These are phyloP conservation scores for Jamesozyma lodderae DNA, from an alignment of 805 yeast species.

Conservation along the genomic window DNA sequence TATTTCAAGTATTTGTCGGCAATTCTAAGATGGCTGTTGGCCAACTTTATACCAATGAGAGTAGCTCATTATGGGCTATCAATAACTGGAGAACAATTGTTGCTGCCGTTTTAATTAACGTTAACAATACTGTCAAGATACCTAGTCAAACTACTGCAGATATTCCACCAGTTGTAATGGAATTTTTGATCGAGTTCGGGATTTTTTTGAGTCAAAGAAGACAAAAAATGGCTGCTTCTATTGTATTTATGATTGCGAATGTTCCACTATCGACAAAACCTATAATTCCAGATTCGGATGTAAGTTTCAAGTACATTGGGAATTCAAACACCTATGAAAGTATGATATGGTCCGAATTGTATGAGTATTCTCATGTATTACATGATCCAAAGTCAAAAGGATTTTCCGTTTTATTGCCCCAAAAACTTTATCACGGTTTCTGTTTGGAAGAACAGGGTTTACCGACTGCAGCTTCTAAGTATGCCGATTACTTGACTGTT, in stretches of 20 bases:
- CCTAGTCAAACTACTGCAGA: background rate
- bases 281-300: constrained; percentile 23
- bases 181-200: constrained; percentile 45
- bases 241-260: constrained; percentile 41
- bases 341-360: constrained; percentile 55
- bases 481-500: constrained; percentile 44
- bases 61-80: constrained; percentile 41
- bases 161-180: constrained; percentile 24
- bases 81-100: constrained; percentile 44
- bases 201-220: constrained; percentile 34
- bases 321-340: constrained; percentile 35
- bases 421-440: constrained; percentile 60
- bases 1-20: constrained; percentile 59
- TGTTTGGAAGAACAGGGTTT: constrained; percentile 60
- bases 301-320: constrained; percentile 36
- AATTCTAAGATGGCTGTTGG: constrained; percentile 44
- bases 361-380: constrained; percentile 42
- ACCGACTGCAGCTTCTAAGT: constrained; percentile 49
- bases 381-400: constrained; percentile 28
- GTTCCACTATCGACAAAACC: constrained; percentile 34
- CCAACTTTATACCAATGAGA: constrained; percentile 35
- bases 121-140: background rate
- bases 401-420: constrained; percentile 46
- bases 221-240: constrained; percentile 32
- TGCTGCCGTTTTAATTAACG: constrained; percentile 33